Percentiles rank a stretch among this genome's conserved stretches.
Evolutionary conservation across 352 stramenopile genomes (phyloP).

Genomic region (Albugo candida): DNA sequence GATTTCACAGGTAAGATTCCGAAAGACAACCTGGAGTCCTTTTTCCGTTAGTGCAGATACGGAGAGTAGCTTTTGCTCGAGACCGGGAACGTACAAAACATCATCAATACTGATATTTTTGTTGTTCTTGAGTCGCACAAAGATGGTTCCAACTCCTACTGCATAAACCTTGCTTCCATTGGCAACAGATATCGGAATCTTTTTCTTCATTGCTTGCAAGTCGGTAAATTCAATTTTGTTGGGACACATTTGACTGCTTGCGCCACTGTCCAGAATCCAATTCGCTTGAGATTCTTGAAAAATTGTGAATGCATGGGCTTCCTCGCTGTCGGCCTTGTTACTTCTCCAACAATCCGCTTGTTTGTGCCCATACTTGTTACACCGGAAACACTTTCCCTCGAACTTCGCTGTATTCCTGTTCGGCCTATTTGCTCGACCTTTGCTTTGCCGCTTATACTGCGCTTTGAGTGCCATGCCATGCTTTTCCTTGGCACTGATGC

Average conservation of each 20-base stretch:
- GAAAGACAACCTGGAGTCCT: background rate
- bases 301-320: background rate
- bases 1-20: background rate
- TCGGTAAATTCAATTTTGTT: slow-evolving; percentile 3
- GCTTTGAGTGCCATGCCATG: background rate
- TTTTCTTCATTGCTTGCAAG: background rate
- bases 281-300: background rate
- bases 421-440: no score
- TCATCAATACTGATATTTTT: background rate
- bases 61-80: background rate
- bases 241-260: slow-evolving; percentile 10
- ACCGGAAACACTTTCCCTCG: background rate
- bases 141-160: slow-evolving; percentile 4
- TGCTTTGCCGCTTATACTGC: no score
- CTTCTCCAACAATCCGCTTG: background rate
- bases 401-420: background rate
- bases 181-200: background rate
- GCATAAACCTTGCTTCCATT: slow-evolving; percentile 6
- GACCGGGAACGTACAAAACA: background rate
- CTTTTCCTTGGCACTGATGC: background rate
- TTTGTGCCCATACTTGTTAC: background rate
- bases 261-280: slow-evolving; percentile 9
- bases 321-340: background rate
- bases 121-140: background rate
- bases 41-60: background rate